Base-by-base conservation (phyloP, 305 asterid species). In the Solanum chacoense region DNA sequence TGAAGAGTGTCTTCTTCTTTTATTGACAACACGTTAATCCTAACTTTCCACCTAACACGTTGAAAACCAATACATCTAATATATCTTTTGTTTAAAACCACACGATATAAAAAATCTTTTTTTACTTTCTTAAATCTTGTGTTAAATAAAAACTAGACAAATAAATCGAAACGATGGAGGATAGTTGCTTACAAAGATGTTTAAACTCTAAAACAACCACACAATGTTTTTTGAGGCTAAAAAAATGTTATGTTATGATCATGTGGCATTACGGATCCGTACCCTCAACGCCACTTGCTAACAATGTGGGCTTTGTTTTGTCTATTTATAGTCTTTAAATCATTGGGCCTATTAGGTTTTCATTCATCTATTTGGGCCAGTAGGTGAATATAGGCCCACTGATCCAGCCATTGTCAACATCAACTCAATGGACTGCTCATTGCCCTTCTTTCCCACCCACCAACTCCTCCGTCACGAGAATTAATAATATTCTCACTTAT, bases 231-330 rank as follows among this genome's bases (percentile, higher is more conserved):
- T 78, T 78, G 63, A 78, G 84, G 59, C 13, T 37, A 16, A 78
- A 37, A 76, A 29, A 55, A 55, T 18, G 59, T 42, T 11, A 77
- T 77, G 84, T 28, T 76, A 35, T 35, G 55, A 84, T 20, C 87
- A 74, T 88, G 91, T 91, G 93, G 93, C 73, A 74, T 34, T 90
- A 90, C 90, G 91, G 91, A 90, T 91, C 91, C 91, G 91, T 90
- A 91, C 91, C 83, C 85, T 73, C 83, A 29, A 85, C 45, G 38
- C 90, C 91, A 89, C 91, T 90, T 74, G 90, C 86, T 72, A 78
- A 75, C 75, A 85, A 90, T 20, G 88, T 90, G 91, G 92, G 84
- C 84, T 77, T 59, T 59, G 69, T 20, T 59, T 59, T 59, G 26
- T 59, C 28, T 32, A 78, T 37, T 12, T 29, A 90, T 78, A 87